Conservation (phyloP, 192 early-diverging fungal genomes). For the Physocladia obscura region DNA sequence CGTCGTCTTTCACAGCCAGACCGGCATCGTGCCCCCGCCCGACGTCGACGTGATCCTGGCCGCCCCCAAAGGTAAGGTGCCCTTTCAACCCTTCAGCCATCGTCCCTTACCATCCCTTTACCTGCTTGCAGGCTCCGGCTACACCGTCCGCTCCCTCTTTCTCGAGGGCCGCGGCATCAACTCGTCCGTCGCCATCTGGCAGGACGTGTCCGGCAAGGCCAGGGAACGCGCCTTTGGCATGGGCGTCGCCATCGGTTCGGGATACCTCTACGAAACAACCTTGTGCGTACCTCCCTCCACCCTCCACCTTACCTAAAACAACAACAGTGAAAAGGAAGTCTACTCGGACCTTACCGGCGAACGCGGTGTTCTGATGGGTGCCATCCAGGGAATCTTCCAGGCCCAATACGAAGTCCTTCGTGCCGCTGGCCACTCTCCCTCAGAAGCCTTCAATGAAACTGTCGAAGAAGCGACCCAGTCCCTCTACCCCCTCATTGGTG, state of each 20-base stretch:
- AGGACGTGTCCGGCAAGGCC: conserved; percentile 91
- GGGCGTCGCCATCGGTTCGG: conserved; percentile 91
- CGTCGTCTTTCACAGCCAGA: conserved; percentile 91
- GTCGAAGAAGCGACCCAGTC: conserved; percentile 99
- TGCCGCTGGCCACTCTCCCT: conserved; percentile 90
- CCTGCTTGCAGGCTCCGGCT: conserved; percentile 81
- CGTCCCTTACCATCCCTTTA: no score
- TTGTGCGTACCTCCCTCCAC: conserved; percentile 65
- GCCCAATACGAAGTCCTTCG: conserved; percentile 97
- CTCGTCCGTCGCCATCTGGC: conserved; percentile 92
- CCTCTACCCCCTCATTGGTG: conserved; percentile 89
- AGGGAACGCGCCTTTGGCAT: conserved; percentile 88
- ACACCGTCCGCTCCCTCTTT: conserved; percentile 93
- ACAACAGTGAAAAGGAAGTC: conserved; percentile 85
- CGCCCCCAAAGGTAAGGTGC: conserved; percentile 78
- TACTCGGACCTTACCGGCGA: conserved; percentile 95
- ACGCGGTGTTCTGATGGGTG: conserved; percentile 97
- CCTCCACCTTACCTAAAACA: no score
- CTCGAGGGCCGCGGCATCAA: conserved; percentile 96
- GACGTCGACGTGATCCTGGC: conserved; percentile 95
- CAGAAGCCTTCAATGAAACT: conserved; percentile 99
- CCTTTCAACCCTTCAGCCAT: no score
- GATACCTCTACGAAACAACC: conserved; percentile 96
- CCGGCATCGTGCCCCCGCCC: conserved; percentile 82
- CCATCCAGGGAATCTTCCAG: conserved; percentile 92